phyloP scores from a whole-genome alignment of 2,329 filamentous ascomycete genomes.

The Phialocephala subalpina region DNA sequence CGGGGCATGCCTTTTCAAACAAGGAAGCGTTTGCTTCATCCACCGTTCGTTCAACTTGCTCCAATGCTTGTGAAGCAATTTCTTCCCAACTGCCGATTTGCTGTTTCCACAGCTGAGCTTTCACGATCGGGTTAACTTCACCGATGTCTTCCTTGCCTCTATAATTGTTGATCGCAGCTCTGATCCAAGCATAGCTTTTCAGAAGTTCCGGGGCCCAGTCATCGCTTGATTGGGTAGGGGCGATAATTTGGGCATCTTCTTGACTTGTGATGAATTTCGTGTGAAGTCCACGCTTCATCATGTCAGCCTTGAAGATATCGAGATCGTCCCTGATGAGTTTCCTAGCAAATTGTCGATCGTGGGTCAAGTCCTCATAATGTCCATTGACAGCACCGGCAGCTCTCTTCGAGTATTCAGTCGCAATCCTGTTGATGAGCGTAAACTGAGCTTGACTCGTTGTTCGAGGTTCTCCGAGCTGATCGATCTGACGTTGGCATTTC shows the following conservation, averaged over 20 bases:
- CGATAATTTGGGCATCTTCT: slow-evolving; percentile 22
- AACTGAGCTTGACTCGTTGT: slow-evolving; percentile 13
- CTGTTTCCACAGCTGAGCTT: slow-evolving; percentile 27
- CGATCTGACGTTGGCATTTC: not conserved
- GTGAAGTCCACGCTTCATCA: slow-evolving; percentile 3
- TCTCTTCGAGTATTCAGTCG: slow-evolving; percentile 22
- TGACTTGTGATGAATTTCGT: not conserved
- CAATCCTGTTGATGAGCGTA: slow-evolving; percentile 14
- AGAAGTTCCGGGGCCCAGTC: slow-evolving; percentile 21
- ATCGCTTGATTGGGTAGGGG: too few relatives aligned
- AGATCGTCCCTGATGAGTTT: slow-evolving; percentile 9
- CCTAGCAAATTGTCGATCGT: slow-evolving; percentile 20
- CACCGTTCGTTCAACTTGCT: slow-evolving; percentile 24
- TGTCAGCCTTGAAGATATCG: not conserved
- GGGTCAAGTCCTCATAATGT: slow-evolving; percentile 21
- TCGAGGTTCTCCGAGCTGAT: slow-evolving; percentile 19
- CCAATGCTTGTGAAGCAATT: slow-evolving; percentile 22
- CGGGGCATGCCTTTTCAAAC: slow-evolving; percentile 26
- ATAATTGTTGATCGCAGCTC: slow-evolving; percentile 22
- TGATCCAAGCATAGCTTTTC: slow-evolving; percentile 30
- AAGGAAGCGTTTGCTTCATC: slow-evolving; percentile 20
- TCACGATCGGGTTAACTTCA: slow-evolving; percentile 30
- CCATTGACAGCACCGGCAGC: slow-evolving; percentile 26
- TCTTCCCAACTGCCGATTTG: slow-evolving; percentile 27
- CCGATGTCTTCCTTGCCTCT: slow-evolving; percentile 27